Evolutionary conservation across 257 asterid genomes (phyloP), one percentile per base, ranked within the genome.

Genomic region (Solanum corneliomulleri): DNA sequence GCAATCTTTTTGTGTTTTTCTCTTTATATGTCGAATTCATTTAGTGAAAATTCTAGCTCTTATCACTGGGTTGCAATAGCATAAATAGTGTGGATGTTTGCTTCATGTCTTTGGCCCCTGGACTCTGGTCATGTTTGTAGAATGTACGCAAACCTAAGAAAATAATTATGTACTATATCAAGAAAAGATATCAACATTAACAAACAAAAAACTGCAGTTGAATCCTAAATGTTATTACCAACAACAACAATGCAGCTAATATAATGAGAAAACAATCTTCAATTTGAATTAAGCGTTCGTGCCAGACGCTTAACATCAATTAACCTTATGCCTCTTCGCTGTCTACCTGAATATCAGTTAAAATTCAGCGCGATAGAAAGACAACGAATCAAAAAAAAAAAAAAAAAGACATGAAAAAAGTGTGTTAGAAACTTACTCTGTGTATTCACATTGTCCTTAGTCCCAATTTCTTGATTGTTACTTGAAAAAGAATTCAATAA

Each of bases 261-360:
- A 27, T 78, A 44, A 44, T 42, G 39, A 25, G 39, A 44, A 25
- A 78, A 42, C 62, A 52, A 25, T 47, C 66, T 80, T 80, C 69
- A 80, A 18, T 29, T 47, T 80, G 85, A 62, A 80, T 85, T 62
- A 35, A 91, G 89, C 10, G 90, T 78, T 71, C 93, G 89, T 1
- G 91, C 90, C 23, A 91, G 88, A 74, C 89, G 88, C 75, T 90
- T 91, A 2, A 91, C 66, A 31, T 91, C 92, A 83, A 86, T 52
- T 39, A 90, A 84, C 81, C 92, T 82, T 35, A 89, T 56, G 29
- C 88, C 52, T 58, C 64, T 88, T 75, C 87, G 69, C 1, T 35
- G 20, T 85, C 44, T 42, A 58, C 88, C 93, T 89, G 88, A 75
- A 62, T 62, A 45, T 23, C 21, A 60, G 2, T 12, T 41, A 45